These are phyloP conservation scores for Backusella circina DNA, from an alignment of 192 early-diverging fungal genomes.

Conservation along the genomic window DNA sequence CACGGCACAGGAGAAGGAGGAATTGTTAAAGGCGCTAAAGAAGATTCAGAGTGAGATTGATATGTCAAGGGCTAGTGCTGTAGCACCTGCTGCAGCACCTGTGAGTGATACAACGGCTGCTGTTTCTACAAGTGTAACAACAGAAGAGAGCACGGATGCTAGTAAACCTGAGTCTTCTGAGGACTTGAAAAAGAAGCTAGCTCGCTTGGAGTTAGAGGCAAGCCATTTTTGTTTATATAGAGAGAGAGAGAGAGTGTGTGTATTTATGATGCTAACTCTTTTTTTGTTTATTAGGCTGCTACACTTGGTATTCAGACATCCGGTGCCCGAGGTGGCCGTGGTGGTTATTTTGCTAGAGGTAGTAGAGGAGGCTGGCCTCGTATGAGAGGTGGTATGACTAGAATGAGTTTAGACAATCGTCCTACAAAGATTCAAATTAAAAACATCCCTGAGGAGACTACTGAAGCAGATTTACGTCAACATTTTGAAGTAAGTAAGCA, in stretches of 20 bases:
- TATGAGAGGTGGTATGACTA: conserved; percentile 32
- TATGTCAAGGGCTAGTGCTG: conserved; percentile 19
- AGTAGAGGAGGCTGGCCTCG: conserved; percentile 40
- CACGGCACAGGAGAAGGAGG: conserved; percentile 42
- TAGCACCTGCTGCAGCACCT: background rate
- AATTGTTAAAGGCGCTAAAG: conserved; percentile 46
- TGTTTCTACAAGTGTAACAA: too few relatives aligned
- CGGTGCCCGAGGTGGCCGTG: conserved; percentile 45
- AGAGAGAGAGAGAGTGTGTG: background rate
- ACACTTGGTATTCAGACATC: conserved; percentile 29
- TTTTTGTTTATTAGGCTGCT: conserved; percentile 27
- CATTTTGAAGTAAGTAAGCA: conserved; percentile 64
- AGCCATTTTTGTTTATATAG: background rate
- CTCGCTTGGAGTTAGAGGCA: conserved; percentile 61
- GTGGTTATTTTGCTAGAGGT: conserved; percentile 39
- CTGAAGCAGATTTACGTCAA: conserved; percentile 37
- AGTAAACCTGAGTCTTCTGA: conserved; percentile 34
- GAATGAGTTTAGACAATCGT: conserved; percentile 63
- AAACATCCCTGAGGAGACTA: conserved; percentile 41
- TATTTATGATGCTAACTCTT: background rate
- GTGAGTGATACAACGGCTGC: background rate
- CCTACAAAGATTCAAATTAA: conserved; percentile 64
- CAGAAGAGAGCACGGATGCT: conserved; percentile 11
- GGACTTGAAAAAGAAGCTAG: conserved; percentile 53
- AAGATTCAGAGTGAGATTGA: conserved; percentile 39